phyloP scores from a whole-genome alignment of 768 basidiomycete species.

The Serpula lacrymans region DNA sequence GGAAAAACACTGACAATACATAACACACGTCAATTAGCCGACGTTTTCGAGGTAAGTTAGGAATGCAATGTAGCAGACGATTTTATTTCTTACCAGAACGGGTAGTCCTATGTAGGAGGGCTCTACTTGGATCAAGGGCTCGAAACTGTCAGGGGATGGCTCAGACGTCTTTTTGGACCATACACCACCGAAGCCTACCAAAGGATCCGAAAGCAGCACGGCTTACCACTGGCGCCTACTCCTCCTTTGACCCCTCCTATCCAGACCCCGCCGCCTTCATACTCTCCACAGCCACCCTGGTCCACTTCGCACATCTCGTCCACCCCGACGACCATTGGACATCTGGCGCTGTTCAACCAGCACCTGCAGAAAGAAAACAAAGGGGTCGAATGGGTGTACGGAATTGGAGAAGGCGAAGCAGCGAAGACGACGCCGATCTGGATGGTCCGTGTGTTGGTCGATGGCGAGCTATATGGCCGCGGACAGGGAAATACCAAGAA shows the following conservation, averaged over 20 bases:
- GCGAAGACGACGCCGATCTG: conserved; percentile 74
- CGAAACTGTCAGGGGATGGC: conserved; percentile 52
- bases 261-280: conserved; percentile 2
- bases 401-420: conserved; percentile 41
- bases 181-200: conserved; percentile 62
- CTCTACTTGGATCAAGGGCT: conserved; percentile 71
- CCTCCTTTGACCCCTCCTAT: conserved; percentile 21
- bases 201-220: conserved; percentile 62
- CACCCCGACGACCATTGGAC: conserved; percentile 43
- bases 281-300: conserved; percentile 8
- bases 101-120: conserved; percentile 84
- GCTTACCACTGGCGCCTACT: conserved; percentile 46
- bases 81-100: background rate
- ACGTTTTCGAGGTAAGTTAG: conserved; percentile 70
- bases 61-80: too few relatives aligned
- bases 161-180: conserved; percentile 58
- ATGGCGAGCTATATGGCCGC: conserved; percentile 53
- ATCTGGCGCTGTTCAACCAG: conserved; percentile 81
- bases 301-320: conserved; percentile 17
- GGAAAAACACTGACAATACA: conserved; percentile 9
- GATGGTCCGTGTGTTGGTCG: conserved; percentile 62
- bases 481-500: conserved; percentile 78
- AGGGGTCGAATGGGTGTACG: conserved; percentile 70
- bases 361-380: conserved; percentile 55
- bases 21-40: conserved; percentile 42